Conservation (phyloP, 1,284 basidiomycete species). For the Microbotryum lychnidis-dioicae region DNA sequence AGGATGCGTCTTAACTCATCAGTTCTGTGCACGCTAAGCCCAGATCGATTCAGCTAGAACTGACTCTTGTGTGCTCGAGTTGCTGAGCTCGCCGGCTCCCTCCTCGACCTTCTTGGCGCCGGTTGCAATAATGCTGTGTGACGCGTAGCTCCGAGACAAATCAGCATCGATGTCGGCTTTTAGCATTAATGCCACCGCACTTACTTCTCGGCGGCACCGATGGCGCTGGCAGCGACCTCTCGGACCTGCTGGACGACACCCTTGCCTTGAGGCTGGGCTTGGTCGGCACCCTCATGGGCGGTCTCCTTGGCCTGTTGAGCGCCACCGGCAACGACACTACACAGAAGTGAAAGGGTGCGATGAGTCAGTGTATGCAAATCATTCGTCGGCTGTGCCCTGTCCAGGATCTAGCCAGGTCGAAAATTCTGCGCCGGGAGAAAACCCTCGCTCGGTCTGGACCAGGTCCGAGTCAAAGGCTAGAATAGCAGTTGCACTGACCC, state of each 20-base stretch:
- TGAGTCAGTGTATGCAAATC: neutral
- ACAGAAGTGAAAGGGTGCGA: neutral
- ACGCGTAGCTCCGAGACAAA: neutral
- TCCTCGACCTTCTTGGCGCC: constrained; percentile 24
- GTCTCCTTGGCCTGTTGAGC: constrained; percentile 27
- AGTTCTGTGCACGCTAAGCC: no score
- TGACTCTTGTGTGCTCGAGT: neutral
- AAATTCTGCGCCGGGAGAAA: no score
- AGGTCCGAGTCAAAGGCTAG: neutral
- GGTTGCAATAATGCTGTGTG: constrained; percentile 12
- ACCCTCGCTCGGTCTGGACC: neutral
- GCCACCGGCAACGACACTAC: constrained; percentile 16
- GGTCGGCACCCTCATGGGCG: constrained; percentile 13
- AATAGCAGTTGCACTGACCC: constrained; percentile 8
- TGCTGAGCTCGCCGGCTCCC: constrained; percentile 7
- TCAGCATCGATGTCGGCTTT: neutral
- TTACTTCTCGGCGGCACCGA: constrained; percentile 17
- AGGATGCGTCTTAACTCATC: no score
- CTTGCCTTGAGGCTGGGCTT: constrained; percentile 6
- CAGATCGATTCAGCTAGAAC: no score
- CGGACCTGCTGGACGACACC: constrained; percentile 26
- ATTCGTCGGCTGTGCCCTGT: no score
- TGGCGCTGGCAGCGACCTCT: constrained; percentile 14
- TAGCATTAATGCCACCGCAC: neutral
- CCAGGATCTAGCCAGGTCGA: no score